Evolutionary conservation across 1,139 yeast species (phyloP).

Genomic region (Suhomyces choctaworum): DNA sequence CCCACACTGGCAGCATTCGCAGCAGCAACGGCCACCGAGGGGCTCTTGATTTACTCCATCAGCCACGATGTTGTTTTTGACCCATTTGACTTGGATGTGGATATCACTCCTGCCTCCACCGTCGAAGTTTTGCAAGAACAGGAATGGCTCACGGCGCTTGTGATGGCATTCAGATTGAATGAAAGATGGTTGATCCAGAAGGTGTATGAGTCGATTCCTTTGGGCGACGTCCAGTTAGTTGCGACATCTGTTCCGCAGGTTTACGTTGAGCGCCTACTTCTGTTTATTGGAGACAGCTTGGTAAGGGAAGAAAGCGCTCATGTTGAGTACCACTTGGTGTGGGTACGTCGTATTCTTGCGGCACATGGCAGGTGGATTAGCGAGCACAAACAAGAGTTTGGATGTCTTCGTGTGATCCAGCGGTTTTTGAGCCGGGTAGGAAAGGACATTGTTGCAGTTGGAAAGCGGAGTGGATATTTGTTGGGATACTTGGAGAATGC

Average conservation of each 20-base stretch:
- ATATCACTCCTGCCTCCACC: conserved; percentile 82
- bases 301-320: conserved; percentile 69
- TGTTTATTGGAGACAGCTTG: conserved; percentile 69
- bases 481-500: conserved; percentile 39
- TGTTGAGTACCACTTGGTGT: conserved; percentile 75
- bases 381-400: conserved; percentile 61
- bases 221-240: conserved; percentile 67
- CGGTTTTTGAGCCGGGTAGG: conserved; percentile 74
- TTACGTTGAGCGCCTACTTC: conserved; percentile 66
- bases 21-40: conserved; percentile 96
- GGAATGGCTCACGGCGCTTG: conserved; percentile 77
- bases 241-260: conserved; percentile 70
- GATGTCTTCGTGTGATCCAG: conserved; percentile 68
- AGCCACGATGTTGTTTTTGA: conserved; percentile 79
- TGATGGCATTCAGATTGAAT: conserved; percentile 92
- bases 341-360: conserved; percentile 71
- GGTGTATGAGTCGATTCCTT: conserved; percentile 76
- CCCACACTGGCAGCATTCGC: conserved; percentile 93
- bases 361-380: conserved; percentile 78
- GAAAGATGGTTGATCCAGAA: conserved; percentile 71
- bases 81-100: conserved; percentile 93
- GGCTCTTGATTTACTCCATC: conserved; percentile 77
- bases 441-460: conserved; percentile 63
- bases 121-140: conserved; percentile 59
- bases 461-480: conserved; percentile 57